A percentile compares a stretch with the other conserved stretches of the same genome.
Conservation (phyloP, 1,139 yeast species). For the Candida gigantensis region DNA sequence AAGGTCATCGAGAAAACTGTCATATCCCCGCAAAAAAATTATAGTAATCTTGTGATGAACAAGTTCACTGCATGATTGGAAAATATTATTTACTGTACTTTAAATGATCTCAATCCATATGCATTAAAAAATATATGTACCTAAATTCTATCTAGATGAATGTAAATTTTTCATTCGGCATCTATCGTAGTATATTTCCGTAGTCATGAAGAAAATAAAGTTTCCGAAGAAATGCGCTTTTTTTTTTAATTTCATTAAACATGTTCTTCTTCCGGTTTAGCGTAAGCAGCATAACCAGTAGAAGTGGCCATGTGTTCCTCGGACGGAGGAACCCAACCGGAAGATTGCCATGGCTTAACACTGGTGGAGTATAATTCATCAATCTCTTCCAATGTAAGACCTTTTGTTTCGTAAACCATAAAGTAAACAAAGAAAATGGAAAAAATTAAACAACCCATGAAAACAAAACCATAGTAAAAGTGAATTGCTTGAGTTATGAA, state of each 20-base stretch:
- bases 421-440: constrained; percentile 57
- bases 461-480: constrained; percentile 69
- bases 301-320: constrained; percentile 32
- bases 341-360: constrained; percentile 49
- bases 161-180: too few species aligned
- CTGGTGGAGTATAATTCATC: constrained; percentile 56
- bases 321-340: constrained; percentile 46
- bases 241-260: constrained; percentile 14
- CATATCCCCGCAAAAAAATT: too few species aligned
- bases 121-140: too few species aligned
- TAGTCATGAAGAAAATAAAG: too few species aligned
- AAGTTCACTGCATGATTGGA: too few species aligned
- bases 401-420: constrained; percentile 62
- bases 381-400: constrained; percentile 62
- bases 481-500: constrained; percentile 53
- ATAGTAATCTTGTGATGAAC: too few species aligned
- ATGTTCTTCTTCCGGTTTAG: constrained; percentile 28
- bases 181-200: too few species aligned
- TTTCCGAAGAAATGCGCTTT: too few species aligned
- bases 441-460: constrained; percentile 64
- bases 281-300: constrained; percentile 25
- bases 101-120: too few species aligned
- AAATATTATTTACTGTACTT: too few species aligned
- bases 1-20: too few species aligned
- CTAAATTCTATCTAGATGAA: too few species aligned